Percentiles rank a stretch among this genome's conserved stretches.
Evolutionary conservation across 2,329 filamentous ascomycete genomes (phyloP).

Genomic region (Taxawa tesnikishii): DNA sequence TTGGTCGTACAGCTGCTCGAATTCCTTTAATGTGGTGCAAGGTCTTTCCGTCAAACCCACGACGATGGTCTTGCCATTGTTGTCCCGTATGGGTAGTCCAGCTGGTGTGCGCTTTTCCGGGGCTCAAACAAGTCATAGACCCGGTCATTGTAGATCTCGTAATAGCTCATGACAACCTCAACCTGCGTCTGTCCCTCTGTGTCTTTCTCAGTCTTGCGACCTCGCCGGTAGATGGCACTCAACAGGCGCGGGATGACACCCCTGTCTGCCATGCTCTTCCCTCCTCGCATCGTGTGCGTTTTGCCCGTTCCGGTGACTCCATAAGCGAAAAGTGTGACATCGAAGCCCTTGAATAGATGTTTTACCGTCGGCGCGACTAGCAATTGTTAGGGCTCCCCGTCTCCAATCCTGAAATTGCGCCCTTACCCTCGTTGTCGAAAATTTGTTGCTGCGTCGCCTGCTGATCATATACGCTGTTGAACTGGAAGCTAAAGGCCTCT

Average conservation of each 20-base stretch:
- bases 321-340: slow-evolving; percentile 85
- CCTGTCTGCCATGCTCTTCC: slow-evolving; percentile 71
- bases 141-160: slow-evolving; percentile 95
- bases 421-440: slow-evolving; percentile 76
- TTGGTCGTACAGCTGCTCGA: slow-evolving; percentile 80
- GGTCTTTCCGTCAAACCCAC: slow-evolving; percentile 73
- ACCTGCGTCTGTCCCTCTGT: slow-evolving; percentile 57
- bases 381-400: slow-evolving; percentile 9
- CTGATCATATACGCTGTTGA: slow-evolving; percentile 84
- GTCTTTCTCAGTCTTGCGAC: slow-evolving; percentile 77
- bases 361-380: slow-evolving; percentile 81
- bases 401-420: slow-evolving; percentile 4
- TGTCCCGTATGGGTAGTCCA: slow-evolving; percentile 72
- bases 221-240: slow-evolving; percentile 72
- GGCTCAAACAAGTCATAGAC: slow-evolving; percentile 84
- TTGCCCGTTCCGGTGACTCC: slow-evolving; percentile 90
- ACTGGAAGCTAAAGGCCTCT: slow-evolving; percentile 88
- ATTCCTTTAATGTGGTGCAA: slow-evolving; percentile 78
- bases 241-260: slow-evolving; percentile 79
- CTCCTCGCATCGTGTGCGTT: slow-evolving; percentile 91
- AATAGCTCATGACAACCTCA: slow-evolving; percentile 71
- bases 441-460: slow-evolving; percentile 71
- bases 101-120: slow-evolving; percentile 74
- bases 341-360: slow-evolving; percentile 78
- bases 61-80: slow-evolving; percentile 75